phyloP scores from a whole-genome alignment of 2,329 filamentous ascomycete genomes.

The Colletotrichum sojae region DNA sequence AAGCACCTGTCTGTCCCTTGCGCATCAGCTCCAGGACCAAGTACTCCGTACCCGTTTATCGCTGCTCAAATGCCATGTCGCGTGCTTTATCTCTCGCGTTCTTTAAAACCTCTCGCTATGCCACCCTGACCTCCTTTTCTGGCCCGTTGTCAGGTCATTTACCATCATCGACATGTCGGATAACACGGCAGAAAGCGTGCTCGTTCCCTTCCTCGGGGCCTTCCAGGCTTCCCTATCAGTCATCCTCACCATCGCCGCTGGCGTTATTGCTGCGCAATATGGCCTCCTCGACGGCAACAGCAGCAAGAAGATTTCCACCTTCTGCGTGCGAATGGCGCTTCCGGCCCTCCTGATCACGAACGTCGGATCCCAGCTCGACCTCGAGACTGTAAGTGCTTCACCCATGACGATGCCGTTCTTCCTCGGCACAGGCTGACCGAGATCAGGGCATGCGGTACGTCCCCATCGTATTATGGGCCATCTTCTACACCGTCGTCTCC shows the following conservation, averaged over 20 bases:
- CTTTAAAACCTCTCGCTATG: slow-evolving; percentile 5
- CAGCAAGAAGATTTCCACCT: slow-evolving; percentile 59
- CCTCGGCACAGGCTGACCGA: slow-evolving; percentile 20
- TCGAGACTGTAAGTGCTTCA: slow-evolving; percentile 46
- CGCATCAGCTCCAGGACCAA: slow-evolving; percentile 1
- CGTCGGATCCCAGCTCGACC: slow-evolving; percentile 58
- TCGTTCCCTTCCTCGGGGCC: slow-evolving; percentile 59
- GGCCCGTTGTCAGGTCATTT: neutral
- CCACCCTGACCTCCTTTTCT: neutral
- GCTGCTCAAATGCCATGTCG: neutral
- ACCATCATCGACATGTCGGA: slow-evolving; percentile 29
- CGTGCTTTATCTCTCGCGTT: slow-evolving; percentile 7
- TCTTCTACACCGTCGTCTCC: slow-evolving; percentile 49
- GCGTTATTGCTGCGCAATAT: slow-evolving; percentile 56
- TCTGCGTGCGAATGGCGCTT: slow-evolving; percentile 63
- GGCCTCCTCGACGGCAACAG: slow-evolving; percentile 53
- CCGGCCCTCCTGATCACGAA: slow-evolving; percentile 62
- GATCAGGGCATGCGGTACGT: slow-evolving; percentile 50
- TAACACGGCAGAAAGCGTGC: slow-evolving; percentile 41
- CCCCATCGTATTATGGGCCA: slow-evolving; percentile 58
- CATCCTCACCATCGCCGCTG: slow-evolving; percentile 61
- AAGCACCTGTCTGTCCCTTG: slow-evolving; percentile 21
- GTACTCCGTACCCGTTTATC: neutral
- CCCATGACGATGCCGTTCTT: neutral
- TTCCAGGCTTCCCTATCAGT: slow-evolving; percentile 63